These are phyloP conservation scores for Fusarium floridanum DNA, from an alignment of 2,329 filamentous ascomycete genomes.

Conservation along the genomic window DNA sequence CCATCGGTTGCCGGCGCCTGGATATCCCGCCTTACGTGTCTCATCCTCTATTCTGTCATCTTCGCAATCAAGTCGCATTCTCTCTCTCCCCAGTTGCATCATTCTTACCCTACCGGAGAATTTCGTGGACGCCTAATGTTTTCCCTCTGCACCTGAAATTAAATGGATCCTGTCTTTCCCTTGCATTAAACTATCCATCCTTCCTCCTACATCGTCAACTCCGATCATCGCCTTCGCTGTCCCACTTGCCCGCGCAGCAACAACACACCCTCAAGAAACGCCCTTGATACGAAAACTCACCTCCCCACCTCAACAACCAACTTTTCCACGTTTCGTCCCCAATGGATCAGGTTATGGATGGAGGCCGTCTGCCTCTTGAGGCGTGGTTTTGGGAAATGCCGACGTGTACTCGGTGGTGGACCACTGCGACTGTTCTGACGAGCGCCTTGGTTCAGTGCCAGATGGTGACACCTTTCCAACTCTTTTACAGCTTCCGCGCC, in stretches of 20 bases:
- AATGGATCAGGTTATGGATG: slow-evolving; percentile 73
- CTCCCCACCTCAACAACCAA: neutral
- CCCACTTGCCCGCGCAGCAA: neutral
- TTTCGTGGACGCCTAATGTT: neutral
- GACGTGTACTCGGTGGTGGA: slow-evolving; percentile 96
- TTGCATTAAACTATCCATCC: neutral
- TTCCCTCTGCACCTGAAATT: neutral
- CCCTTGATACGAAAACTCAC: neutral
- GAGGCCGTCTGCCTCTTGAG: slow-evolving; percentile 82
- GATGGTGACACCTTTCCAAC: slow-evolving; percentile 90
- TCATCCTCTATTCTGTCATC: slow-evolving; percentile 39
- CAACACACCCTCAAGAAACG: neutral
- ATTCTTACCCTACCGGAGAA: neutral
- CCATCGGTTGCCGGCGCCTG: slow-evolving; percentile 5
- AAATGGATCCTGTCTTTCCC: neutral
- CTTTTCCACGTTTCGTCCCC: neutral
- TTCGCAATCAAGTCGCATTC: slow-evolving; percentile 1
- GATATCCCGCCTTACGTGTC: slow-evolving; percentile 31
- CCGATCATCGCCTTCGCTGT: slow-evolving; percentile 17
- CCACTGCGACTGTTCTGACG: slow-evolving; percentile 87
- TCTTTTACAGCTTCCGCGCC: slow-evolving; percentile 95
- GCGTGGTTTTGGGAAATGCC: slow-evolving; percentile 99
- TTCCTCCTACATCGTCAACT: neutral
- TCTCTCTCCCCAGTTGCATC: slow-evolving; percentile 4
- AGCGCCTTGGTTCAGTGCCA: slow-evolving; percentile 94